These are phyloP conservation scores for Penicillium lividum DNA, from an alignment of 495 filamentous ascomycete species.

Conservation along the genomic window DNA sequence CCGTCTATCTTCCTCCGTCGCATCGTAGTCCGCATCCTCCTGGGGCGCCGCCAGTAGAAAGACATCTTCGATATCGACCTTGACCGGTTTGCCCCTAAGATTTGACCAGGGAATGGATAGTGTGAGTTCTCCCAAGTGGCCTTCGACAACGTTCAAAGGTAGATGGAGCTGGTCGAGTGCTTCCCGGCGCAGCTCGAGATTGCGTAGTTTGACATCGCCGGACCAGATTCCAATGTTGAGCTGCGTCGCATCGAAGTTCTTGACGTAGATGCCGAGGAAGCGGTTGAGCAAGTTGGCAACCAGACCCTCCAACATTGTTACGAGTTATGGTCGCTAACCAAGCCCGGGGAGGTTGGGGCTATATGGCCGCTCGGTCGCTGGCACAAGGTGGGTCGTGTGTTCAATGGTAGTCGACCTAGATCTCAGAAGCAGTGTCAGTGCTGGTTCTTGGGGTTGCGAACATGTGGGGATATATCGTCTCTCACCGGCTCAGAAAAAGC, in stretches of 20 bases:
- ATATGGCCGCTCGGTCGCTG: constrained; percentile 14
- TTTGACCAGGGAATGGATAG: constrained; percentile 96
- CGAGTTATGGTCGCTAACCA: constrained; percentile 39
- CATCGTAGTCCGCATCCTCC: constrained; percentile 89
- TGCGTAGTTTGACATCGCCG: constrained; percentile 88
- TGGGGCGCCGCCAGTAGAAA: constrained; percentile 91
- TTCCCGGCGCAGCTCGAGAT: constrained; percentile 89
- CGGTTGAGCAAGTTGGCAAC: constrained; percentile 93
- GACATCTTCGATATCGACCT: constrained; percentile 94
- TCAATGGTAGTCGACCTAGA: constrained; percentile 16
- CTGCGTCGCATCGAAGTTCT: constrained; percentile 96
- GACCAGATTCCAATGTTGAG: constrained; percentile 98
- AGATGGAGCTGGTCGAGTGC: constrained; percentile 95
- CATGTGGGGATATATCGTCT: not conserved
- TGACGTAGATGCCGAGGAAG: constrained; percentile 98
- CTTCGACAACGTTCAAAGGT: constrained; percentile 93
- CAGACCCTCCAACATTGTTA: constrained; percentile 65
- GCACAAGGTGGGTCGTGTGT: constrained; percentile 13
- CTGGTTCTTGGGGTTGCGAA: not conserved
- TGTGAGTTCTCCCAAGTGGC: constrained; percentile 87
- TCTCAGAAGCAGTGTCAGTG: constrained; percentile 11
- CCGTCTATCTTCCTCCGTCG: constrained; percentile 83
- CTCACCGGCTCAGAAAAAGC: constrained; percentile 6
- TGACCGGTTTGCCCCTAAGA: constrained; percentile 87
- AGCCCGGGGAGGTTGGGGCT: constrained; percentile 28